Evolutionary conservation across 352 stramenopile species (phyloP).

Genomic region (Globisporangium sylvaticum): DNA sequence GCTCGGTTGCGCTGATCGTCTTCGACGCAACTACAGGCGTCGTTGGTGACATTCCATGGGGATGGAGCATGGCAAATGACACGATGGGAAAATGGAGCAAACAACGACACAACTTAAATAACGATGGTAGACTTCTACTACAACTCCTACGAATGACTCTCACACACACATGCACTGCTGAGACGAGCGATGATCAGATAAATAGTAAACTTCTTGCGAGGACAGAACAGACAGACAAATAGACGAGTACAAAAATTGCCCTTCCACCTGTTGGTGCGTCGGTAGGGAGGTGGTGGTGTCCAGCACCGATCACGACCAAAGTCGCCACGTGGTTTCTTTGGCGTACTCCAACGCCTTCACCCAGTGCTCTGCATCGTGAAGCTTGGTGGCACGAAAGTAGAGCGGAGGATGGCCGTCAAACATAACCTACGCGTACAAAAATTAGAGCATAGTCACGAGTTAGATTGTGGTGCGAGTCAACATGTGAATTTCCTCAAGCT

Average conservation of each 20-base stretch:
- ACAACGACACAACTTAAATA: background rate
- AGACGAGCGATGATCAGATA: background rate
- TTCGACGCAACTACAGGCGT: no score
- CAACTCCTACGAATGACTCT: background rate
- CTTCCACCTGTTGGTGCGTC: constrained; percentile 31
- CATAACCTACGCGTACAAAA: constrained; percentile 12
- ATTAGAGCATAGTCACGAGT: background rate
- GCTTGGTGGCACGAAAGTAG: constrained; percentile 16
- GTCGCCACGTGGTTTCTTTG: constrained; percentile 28
- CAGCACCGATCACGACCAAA: constrained; percentile 9
- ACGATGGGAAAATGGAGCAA: background rate
- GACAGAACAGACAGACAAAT: background rate
- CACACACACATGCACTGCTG: background rate
- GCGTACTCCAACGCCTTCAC: constrained; percentile 29
- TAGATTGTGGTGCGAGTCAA: background rate
- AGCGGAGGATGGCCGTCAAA: constrained; percentile 26
- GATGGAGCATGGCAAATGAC: no score
- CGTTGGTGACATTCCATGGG: no score
- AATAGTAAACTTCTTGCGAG: background rate
- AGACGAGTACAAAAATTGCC: background rate
- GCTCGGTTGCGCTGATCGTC: no score
- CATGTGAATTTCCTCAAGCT: background rate
- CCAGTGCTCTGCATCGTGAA: constrained; percentile 23
- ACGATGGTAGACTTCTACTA: background rate
- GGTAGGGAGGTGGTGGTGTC: constrained; percentile 13